Conservation (phyloP, 441 rosid genomes). For the Gossypium schwendimanii region DNA sequence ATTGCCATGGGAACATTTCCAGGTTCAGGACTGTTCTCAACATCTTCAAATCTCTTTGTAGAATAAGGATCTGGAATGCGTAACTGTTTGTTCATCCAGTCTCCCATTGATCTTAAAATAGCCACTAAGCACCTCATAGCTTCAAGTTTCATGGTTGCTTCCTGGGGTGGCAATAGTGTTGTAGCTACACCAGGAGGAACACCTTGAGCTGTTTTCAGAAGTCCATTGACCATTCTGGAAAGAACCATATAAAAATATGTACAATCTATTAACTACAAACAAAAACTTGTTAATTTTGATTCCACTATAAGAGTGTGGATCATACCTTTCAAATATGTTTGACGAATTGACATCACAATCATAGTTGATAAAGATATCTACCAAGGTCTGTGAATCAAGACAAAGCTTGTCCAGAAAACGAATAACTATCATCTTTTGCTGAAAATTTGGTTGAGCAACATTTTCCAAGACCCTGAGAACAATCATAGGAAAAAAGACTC, state of each 20-base stretch:
- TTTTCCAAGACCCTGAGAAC: conserved; percentile 92
- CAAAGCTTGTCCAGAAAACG: conserved; percentile 92
- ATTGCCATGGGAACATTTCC: conserved; percentile 55
- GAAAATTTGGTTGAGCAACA: conserved; percentile 95
- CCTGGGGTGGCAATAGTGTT: conserved; percentile 81
- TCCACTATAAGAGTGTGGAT: not conserved
- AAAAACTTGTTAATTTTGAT: not conserved
- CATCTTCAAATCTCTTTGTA: conserved; percentile 49
- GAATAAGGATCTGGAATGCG: conserved; percentile 75
- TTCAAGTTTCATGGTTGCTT: conserved; percentile 83
- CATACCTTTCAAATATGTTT: conserved; percentile 96
- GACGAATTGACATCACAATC: conserved; percentile 99
- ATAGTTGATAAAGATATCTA: conserved; percentile 92
- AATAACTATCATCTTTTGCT: conserved; percentile 98
- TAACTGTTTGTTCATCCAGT: conserved; percentile 94
- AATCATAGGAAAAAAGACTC: conserved; percentile 97
- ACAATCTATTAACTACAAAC: not conserved
- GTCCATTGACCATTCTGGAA: conserved; percentile 96
- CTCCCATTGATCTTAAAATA: conserved; percentile 90
- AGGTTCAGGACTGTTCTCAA: conserved; percentile 51
- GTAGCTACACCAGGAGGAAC: conserved; percentile 72
- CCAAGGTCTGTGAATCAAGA: conserved; percentile 92
- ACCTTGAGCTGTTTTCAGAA: conserved; percentile 99
- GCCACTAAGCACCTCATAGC: conserved; percentile 95
- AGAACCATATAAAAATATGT: conserved; percentile 11